A percentile compares a stretch with the other conserved stretches of the same genome.
These are phyloP conservation scores for Hymenoscyphus scutula DNA, from an alignment of 2,329 filamentous ascomycete species.

Conservation along the genomic window DNA sequence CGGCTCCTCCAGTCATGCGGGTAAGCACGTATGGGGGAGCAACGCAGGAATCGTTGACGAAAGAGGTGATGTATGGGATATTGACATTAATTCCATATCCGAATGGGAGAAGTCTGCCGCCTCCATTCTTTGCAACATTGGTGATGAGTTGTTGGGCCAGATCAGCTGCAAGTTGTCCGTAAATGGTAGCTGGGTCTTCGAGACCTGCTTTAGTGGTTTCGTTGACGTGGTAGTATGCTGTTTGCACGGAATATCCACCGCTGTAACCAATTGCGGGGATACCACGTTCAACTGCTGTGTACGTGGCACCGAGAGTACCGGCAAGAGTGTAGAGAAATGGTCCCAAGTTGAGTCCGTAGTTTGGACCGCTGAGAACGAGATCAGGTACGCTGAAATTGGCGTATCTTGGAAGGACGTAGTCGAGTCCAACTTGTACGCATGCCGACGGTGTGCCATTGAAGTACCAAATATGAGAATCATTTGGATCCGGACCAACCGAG, in stretches of 20 bases:
- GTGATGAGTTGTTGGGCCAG: slow-evolving; percentile 46
- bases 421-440: slow-evolving; percentile 54
- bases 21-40: slow-evolving; percentile 47
- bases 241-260: slow-evolving; percentile 42
- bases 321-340: slow-evolving; percentile 53
- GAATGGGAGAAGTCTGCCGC: slow-evolving; percentile 42
- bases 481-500: slow-evolving; percentile 50
- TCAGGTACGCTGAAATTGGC: slow-evolving; percentile 50
- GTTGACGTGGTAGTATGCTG: slow-evolving; percentile 46
- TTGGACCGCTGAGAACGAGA: slow-evolving; percentile 54
- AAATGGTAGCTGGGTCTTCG: slow-evolving; percentile 43
- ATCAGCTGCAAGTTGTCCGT: slow-evolving; percentile 43
- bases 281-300: slow-evolving; percentile 47
- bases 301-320: slow-evolving; percentile 51
- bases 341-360: slow-evolving; percentile 54
- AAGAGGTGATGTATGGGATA: slow-evolving; percentile 43
- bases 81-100: slow-evolving; percentile 54
- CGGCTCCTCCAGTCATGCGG: slow-evolving; percentile 48
- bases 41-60: slow-evolving; percentile 40
- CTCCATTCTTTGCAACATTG: slow-evolving; percentile 29
- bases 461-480: slow-evolving; percentile 56
- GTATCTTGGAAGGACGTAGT: slow-evolving; percentile 52
- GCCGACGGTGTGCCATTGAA: slow-evolving; percentile 58
- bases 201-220: slow-evolving; percentile 35
- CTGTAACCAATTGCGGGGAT: slow-evolving; percentile 51